These are phyloP conservation scores for Viridothelium virens DNA, from an alignment of 495 filamentous ascomycete genomes.

Conservation along the genomic window DNA sequence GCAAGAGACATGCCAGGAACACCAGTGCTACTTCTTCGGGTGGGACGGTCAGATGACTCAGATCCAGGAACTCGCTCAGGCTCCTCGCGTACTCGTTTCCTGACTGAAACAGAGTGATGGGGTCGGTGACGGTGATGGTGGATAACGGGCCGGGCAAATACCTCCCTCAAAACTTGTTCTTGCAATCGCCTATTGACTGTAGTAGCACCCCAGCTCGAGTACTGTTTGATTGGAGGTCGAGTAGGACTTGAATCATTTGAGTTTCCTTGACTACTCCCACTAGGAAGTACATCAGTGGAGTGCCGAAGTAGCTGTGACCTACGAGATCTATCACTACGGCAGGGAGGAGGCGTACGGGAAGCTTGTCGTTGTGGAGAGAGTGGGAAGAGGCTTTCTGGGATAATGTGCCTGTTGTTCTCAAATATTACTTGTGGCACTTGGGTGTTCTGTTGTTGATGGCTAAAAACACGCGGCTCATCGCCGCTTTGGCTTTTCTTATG, in stretches of 20 bases:
- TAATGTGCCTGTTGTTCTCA: constrained; percentile 91
- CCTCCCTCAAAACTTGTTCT: constrained; percentile 89
- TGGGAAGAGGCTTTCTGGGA: constrained; percentile 71
- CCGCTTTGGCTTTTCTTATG: constrained; percentile 19
- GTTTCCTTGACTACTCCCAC: not conserved
- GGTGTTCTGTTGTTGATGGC: constrained; percentile 57
- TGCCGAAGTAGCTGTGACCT: not conserved
- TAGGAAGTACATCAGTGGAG: constrained; percentile 3
- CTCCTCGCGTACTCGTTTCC: constrained; percentile 12
- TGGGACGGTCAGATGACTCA: constrained; percentile 8
- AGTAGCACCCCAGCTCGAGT: constrained; percentile 87
- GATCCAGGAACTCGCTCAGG: constrained; percentile 23
- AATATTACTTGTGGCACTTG: constrained; percentile 86
- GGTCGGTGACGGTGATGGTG: constrained; percentile 57
- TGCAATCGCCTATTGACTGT: constrained; percentile 81
- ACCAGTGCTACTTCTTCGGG: constrained; percentile 32
- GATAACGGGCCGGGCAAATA: constrained; percentile 78
- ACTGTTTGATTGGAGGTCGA: constrained; percentile 38
- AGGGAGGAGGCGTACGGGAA: constrained; percentile 6
- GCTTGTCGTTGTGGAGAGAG: constrained; percentile 20
- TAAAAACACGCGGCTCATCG: constrained; percentile 60
- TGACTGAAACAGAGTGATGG: constrained; percentile 41
- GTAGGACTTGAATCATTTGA: constrained; percentile 8
- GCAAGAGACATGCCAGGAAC: not conserved
- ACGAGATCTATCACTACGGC: constrained; percentile 2